Percentiles rank a stretch among this genome's conserved stretches.
Conservation (phyloP, 257 asterid species). For the Solanum pinnatisectum region DNA sequence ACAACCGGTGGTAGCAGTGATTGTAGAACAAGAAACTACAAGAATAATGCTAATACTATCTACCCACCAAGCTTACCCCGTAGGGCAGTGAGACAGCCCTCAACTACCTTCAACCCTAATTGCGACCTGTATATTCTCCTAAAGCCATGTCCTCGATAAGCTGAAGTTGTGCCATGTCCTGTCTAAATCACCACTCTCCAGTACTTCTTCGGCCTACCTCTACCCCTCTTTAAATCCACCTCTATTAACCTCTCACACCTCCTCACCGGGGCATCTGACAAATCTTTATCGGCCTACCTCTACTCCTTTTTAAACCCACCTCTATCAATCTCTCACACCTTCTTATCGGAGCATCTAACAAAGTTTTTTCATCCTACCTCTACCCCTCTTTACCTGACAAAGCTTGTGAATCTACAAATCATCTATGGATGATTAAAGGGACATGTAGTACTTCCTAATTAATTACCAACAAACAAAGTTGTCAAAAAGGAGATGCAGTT, state of each 20-base stretch:
- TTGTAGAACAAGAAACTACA: neutral
- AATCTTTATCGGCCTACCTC: neutral
- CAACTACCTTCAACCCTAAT: neutral
- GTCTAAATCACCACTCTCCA: neutral
- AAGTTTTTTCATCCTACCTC: neutral
- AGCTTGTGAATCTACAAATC: neutral
- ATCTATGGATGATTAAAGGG: neutral
- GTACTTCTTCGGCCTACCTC: neutral
- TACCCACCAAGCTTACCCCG: neutral
- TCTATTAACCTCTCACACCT: neutral
- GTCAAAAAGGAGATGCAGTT: neutral
- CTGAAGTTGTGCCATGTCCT: neutral
- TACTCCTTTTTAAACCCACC: neutral
- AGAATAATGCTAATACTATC: neutral
- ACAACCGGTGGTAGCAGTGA: neutral
- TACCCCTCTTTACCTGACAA: neutral
- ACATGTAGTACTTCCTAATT: neutral
- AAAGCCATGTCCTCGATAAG: neutral
- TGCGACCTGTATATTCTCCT: neutral
- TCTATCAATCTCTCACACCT: neutral
- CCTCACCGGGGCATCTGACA: neutral
- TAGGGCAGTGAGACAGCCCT: neutral
- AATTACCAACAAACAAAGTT: neutral
- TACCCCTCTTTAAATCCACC: neutral
- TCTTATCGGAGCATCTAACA: neutral